These are phyloP conservation scores for Lentinula edodes DNA, from an alignment of 768 basidiomycete genomes.

Conservation along the genomic window DNA sequence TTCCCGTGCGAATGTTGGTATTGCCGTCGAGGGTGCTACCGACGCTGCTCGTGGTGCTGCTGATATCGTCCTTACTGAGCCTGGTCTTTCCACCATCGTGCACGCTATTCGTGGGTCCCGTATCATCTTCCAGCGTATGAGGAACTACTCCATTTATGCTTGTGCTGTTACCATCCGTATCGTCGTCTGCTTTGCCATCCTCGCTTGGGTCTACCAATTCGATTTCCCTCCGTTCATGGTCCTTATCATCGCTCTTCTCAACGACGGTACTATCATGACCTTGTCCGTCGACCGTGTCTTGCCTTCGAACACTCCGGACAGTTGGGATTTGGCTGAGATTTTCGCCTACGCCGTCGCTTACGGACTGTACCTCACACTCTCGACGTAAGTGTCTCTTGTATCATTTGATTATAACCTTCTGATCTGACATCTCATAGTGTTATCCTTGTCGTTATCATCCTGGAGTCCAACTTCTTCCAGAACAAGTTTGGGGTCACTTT, in stretches of 20 bases:
- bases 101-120: constrained; percentile 98
- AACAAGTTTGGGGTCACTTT: constrained; percentile 74
- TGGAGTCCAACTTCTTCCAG: constrained; percentile 88
- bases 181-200: constrained; percentile 93
- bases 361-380: constrained; percentile 87
- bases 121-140: constrained; percentile 99
- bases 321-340: constrained; percentile 95
- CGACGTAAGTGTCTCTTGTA: constrained; percentile 60
- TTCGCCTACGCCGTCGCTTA: constrained; percentile 95
- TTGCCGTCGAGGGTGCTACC: constrained; percentile 98
- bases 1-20: constrained; percentile 98
- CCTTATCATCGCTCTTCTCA: constrained; percentile 93
- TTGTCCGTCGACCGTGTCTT: constrained; percentile 93
- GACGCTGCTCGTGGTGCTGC: constrained; percentile 98
- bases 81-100: constrained; percentile 98
- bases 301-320: constrained; percentile 88
- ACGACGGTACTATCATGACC: constrained; percentile 99
- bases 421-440: constrained; percentile 38
- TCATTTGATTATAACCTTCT: neutral
- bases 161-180: constrained; percentile 98
- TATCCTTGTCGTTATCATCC: constrained; percentile 75
- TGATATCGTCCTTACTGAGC: constrained; percentile 96
- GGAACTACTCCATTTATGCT: constrained; percentile 97
- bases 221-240: constrained; percentile 99
- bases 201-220: constrained; percentile 94